Evolutionary conservation across 1,139 yeast species (phyloP).

Genomic region (Zygoascus hellenicus): DNA sequence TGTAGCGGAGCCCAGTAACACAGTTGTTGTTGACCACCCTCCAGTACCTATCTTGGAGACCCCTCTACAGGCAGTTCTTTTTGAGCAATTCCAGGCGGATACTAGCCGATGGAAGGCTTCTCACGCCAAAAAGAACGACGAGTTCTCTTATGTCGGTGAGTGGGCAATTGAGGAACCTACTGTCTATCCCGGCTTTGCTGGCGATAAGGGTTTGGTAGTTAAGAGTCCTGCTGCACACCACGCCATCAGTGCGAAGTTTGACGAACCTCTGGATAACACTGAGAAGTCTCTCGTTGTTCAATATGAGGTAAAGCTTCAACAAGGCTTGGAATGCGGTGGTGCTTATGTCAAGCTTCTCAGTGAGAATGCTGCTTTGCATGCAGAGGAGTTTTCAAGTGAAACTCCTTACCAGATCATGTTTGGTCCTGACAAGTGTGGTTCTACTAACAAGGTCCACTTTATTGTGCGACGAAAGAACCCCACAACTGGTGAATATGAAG

Average conservation of each 20-base stretch:
- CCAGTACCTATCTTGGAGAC: slow-evolving; percentile 18
- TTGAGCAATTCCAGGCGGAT: slow-evolving; percentile 60
- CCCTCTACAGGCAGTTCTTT: slow-evolving; percentile 41
- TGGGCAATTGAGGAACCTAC: slow-evolving; percentile 66
- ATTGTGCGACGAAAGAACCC: slow-evolving; percentile 59
- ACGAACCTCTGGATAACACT: slow-evolving; percentile 48
- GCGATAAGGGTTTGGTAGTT: slow-evolving; percentile 70
- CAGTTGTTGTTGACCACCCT: slow-evolving; percentile 25
- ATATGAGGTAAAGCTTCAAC: slow-evolving; percentile 80
- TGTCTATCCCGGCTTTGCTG: slow-evolving; percentile 50
- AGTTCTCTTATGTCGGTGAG: slow-evolving; percentile 57
- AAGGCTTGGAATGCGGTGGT: slow-evolving; percentile 78
- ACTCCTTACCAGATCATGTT: slow-evolving; percentile 84
- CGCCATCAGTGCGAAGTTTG: slow-evolving; percentile 63
- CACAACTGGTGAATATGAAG: slow-evolving; percentile 51
- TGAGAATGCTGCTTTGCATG: slow-evolving; percentile 39
- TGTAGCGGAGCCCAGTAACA: slow-evolving; percentile 12
- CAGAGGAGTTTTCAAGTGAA: slow-evolving; percentile 48
- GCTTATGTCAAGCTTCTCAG: slow-evolving; percentile 74
- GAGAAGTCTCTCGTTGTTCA: slow-evolving; percentile 71
- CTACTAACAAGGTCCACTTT: slow-evolving; percentile 71
- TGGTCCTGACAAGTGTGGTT: slow-evolving; percentile 91
- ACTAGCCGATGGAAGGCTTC: slow-evolving; percentile 60
- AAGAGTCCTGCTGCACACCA: slow-evolving; percentile 72
- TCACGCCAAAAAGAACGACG: slow-evolving; percentile 48